Evolutionary conservation across 106 monocot species (phyloP).

Genomic region (Dendrobium huoshanense): DNA sequence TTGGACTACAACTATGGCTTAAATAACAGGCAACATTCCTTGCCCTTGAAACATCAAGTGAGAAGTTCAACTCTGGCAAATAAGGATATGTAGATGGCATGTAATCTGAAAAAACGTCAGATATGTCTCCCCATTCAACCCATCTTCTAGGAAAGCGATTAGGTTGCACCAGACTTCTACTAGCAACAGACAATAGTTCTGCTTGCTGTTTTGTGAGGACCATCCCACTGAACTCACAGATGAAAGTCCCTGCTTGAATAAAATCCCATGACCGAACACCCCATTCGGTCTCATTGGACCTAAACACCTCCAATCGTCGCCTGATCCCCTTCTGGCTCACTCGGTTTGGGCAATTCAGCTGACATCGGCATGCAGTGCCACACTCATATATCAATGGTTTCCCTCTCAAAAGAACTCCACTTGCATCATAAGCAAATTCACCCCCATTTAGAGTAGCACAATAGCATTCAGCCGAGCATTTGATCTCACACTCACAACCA

Average conservation of each 20-base stretch:
- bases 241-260: slow-evolving; percentile 45
- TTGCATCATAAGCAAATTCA: slow-evolving; percentile 39
- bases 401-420: slow-evolving; percentile 43
- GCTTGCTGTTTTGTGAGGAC: slow-evolving; percentile 27
- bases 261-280: slow-evolving; percentile 53
- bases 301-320: slow-evolving; percentile 42
- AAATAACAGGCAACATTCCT: slow-evolving; percentile 59
- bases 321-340: slow-evolving; percentile 45
- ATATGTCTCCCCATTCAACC: slow-evolving; percentile 57
- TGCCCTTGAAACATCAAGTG: slow-evolving; percentile 34
- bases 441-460: slow-evolving; percentile 40
- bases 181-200: slow-evolving; percentile 5
- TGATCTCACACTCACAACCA: slow-evolving; percentile 34
- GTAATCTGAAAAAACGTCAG: slow-evolving; percentile 23
- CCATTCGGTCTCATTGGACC: slow-evolving; percentile 44
- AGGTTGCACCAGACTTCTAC: slow-evolving; percentile 26
- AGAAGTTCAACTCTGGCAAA: slow-evolving; percentile 22
- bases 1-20: slow-evolving; percentile 40
- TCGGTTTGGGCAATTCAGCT: slow-evolving; percentile 32
- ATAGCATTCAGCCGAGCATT: slow-evolving; percentile 26
- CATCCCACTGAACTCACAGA: slow-evolving; percentile 46
- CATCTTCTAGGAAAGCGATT: slow-evolving; percentile 37
- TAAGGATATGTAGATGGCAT: slow-evolving; percentile 3
- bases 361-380: slow-evolving; percentile 37
- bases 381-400: slow-evolving; percentile 52